These are phyloP conservation scores for Acanthamoeba lenticulata DNA, from an alignment of 208 protist species.

Conservation along the genomic window DNA sequence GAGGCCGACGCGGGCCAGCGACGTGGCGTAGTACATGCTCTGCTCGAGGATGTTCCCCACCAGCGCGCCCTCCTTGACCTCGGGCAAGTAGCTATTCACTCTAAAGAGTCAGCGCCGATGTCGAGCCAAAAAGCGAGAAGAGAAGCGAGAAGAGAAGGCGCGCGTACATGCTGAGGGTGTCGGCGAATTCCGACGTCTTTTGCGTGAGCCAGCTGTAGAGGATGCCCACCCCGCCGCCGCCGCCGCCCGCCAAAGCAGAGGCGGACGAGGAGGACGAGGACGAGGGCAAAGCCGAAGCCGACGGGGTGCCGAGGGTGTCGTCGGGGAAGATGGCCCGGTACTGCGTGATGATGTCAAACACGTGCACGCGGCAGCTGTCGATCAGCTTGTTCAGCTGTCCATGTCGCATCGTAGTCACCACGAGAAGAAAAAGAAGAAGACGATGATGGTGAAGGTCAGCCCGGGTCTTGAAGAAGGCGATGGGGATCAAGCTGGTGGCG, in stretches of 20 bases:
- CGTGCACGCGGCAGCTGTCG: slow-evolving; percentile 58
- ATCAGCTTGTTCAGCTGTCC: slow-evolving; percentile 47
- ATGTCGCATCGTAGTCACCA: no score
- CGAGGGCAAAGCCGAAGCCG: no score
- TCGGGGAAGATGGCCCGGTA: slow-evolving; percentile 78
- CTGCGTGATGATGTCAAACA: slow-evolving; percentile 79
- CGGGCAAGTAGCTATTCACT: slow-evolving; percentile 2
- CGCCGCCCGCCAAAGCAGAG: not conserved
- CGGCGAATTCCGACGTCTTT: slow-evolving; percentile 58
- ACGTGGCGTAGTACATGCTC: slow-evolving; percentile 77
- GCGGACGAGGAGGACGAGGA: not conserved
- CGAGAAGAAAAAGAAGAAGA: no score
- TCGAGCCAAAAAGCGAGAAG: no score
- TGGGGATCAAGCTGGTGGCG: slow-evolving; percentile 11
- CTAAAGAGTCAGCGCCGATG: no score
- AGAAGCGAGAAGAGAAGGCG: not conserved
- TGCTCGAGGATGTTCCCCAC: slow-evolving; percentile 63
- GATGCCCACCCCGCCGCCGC: not conserved
- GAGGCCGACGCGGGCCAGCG: slow-evolving; percentile 70
- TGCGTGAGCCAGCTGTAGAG: slow-evolving; percentile 71
- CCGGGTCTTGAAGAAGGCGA: not conserved
- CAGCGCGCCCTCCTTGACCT: slow-evolving; percentile 16
- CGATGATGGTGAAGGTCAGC: not conserved
- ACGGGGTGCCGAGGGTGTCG: not conserved
- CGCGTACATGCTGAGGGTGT: slow-evolving; percentile 30